Base-by-base conservation (phyloP, 129 eudicot genomes). In the Escallonia herrerae region DNA sequence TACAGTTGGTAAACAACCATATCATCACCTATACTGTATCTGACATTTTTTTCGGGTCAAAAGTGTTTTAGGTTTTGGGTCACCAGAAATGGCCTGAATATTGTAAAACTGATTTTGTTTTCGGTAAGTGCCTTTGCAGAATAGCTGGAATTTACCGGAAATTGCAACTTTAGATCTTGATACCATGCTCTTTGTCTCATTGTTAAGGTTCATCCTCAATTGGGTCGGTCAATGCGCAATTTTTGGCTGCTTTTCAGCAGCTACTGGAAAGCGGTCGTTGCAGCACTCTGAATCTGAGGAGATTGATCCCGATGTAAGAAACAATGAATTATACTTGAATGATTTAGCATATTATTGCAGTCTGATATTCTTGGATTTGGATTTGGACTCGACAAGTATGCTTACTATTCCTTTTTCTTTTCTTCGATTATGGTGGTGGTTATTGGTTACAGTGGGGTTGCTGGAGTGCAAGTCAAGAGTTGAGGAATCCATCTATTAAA, bases 191-290 rank as follows among this genome's bases (percentile, higher is more conserved):
- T 48, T 11, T 61, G 58, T 54, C 61, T 47, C 59, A 8, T 14
- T 71, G 5, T 44, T 50, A 72, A 91, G 97, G 97, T 64, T 75
- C 97, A 61, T 91, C 97, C 40, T 91, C 97, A 13, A 79, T 87
- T 63, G 97, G 97, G 58, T 61, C 94, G 40, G 82, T 87, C 50
- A 81, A 71, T 74, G 81, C 95, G 38, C 85, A 83, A 58, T 91
- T 91, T 81, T 70, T 91, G 71, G 95, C 97, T 76, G 94, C 95
- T 91, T 91, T 83, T 82, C 96, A 47, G 89, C 97, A 58, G 95
- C 95, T 72, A 76, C 90, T 66, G 97, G 97, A 64, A 91, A 91
- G 75, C 76, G 81, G 60, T 84, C 96, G 56, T 57, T 65, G 71
- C 81, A 76, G 66, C 65, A 76, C 44, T 44, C 82, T 48, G 97